phyloP scores from a whole-genome alignment of 345 rosid genomes.

The Citrus sp. region DNA sequence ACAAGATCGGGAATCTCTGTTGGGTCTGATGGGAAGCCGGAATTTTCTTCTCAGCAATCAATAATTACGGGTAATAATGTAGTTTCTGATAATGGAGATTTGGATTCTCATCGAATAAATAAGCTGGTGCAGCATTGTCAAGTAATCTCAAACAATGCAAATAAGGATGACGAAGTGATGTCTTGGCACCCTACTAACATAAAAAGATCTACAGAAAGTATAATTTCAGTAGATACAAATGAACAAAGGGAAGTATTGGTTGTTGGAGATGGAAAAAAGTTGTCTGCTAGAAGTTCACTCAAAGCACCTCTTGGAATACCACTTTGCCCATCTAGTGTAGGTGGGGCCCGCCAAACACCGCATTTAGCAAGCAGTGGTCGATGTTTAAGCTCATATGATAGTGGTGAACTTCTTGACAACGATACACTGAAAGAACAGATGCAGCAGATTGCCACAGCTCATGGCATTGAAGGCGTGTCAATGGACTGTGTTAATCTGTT shows the following conservation, averaged over 20 bases:
- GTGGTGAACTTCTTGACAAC: constrained; percentile 35
- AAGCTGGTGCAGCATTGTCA: constrained; percentile 40
- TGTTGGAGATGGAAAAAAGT: constrained; percentile 19
- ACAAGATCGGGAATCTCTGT: constrained; percentile 1
- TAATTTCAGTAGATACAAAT: constrained; percentile 18
- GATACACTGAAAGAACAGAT: constrained; percentile 34
- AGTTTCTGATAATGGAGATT: constrained; percentile 22
- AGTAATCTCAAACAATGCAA: constrained; percentile 16
- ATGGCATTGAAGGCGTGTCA: constrained; percentile 43
- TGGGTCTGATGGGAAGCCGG: constrained; percentile 30
- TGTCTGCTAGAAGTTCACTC: constrained; percentile 21
- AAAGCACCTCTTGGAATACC: constrained; percentile 44
- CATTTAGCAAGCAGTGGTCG: constrained; percentile 10
- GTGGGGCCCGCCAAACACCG: constrained; percentile 21
- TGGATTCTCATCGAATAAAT: constrained; percentile 15
- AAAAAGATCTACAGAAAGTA: constrained; percentile 15
- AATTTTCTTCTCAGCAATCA: constrained; percentile 19
- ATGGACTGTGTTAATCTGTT: constrained; percentile 41
- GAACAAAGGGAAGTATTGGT: constrained; percentile 14
- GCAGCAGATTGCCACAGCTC: constrained; percentile 36
- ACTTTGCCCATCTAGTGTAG: constrained; percentile 26
- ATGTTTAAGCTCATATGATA: constrained; percentile 21
- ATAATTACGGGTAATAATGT: constrained; percentile 5
- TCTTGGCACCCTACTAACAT: constrained; percentile 8
- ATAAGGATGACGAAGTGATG: constrained; percentile 14